A percentile compares a stretch with the other conserved stretches of the same genome.
Conservation (phyloP, 257 asterid species). For the Lithospermum erythrorhizon region DNA sequence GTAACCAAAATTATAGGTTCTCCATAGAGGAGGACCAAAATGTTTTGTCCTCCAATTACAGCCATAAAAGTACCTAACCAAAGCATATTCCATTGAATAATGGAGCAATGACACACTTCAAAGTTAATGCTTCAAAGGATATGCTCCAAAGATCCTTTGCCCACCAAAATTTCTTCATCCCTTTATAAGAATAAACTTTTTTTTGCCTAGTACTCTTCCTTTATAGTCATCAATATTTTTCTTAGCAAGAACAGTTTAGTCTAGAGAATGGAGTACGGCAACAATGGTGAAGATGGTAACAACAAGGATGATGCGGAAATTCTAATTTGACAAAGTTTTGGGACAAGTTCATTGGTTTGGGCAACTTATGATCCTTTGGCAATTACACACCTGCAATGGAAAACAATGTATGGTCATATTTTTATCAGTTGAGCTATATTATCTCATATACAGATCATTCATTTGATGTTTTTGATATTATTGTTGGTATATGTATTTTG, state of each 20-base stretch:
- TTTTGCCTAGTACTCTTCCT: background rate
- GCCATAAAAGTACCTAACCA: background rate
- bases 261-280: background rate
- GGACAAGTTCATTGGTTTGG: constrained; percentile 18
- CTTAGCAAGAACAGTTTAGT: background rate
- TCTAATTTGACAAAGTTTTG: constrained; percentile 2
- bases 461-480: background rate
- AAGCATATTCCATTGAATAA: constrained; percentile 4
- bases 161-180: constrained; percentile 16
- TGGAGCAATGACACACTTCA: constrained; percentile 10
- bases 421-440: constrained; percentile 1
- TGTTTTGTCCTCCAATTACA: background rate
- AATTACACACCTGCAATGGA: constrained; percentile 16
- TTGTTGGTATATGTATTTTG: background rate
- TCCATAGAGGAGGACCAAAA: too few species aligned
- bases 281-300: constrained; percentile 1
- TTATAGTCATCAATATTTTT: too few species aligned
- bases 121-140: constrained; percentile 32
- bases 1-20: too few species aligned
- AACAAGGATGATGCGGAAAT: too few species aligned
- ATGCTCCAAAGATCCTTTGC: constrained; percentile 41
- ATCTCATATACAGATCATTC: background rate
- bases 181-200: constrained; percentile 6
- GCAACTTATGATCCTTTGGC: constrained; percentile 62
- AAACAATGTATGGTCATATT: constrained; percentile 1